Conservation (phyloP, 768 basidiomycete species). For the Inosperma sp. region DNA sequence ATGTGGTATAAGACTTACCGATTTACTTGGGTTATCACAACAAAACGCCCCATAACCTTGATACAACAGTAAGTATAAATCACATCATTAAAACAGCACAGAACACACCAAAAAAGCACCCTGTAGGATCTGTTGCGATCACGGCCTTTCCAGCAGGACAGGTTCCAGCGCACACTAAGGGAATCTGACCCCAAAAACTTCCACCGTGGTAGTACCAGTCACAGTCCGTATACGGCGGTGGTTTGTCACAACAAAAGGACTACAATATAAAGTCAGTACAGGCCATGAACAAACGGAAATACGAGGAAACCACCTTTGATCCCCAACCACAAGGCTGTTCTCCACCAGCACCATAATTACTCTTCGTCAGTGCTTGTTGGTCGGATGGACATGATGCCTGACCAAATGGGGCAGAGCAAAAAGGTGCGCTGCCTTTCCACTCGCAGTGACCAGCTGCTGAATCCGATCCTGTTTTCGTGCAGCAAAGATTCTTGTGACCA, state of each 20-base stretch:
- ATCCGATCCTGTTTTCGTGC: neutral
- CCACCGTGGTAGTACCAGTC: constrained; percentile 1
- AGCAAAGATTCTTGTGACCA: constrained; percentile 1
- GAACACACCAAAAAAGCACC: neutral
- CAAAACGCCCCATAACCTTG: neutral
- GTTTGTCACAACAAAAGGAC: neutral
- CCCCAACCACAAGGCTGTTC: neutral
- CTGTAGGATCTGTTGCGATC: neutral
- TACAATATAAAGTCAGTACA: neutral
- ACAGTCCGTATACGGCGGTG: neutral
- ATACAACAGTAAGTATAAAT: too few species aligned
- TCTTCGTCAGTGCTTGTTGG: neutral
- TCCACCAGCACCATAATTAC: neutral
- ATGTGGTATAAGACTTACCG: neutral
- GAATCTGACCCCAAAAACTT: neutral
- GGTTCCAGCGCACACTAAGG: neutral
- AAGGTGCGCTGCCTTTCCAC: neutral
- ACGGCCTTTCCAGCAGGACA: neutral
- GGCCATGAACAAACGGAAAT: neutral
- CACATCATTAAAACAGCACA: neutral
- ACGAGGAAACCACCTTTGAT: neutral
- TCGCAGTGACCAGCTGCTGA: neutral
- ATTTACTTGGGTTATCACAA: neutral
- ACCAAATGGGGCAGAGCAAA: neutral
- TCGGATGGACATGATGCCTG: neutral